These are phyloP conservation scores for Penicillium samsonianum DNA, from an alignment of 495 filamentous ascomycete species.

Conservation along the genomic window DNA sequence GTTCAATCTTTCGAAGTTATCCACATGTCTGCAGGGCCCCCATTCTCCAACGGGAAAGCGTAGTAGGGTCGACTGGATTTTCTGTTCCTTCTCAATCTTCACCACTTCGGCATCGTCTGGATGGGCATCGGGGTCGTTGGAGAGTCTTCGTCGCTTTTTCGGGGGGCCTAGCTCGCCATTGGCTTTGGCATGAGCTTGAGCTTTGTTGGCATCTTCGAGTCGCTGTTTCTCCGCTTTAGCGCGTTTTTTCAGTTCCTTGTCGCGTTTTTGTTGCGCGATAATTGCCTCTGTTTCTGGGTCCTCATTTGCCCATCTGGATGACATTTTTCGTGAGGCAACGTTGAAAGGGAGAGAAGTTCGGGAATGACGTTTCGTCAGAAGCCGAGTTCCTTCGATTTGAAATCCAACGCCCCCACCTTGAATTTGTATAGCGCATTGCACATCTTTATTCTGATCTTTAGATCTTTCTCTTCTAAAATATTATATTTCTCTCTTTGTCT, in stretches of 20 bases:
- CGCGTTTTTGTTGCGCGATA: conserved; percentile 71
- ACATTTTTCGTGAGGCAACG: conserved; percentile 51
- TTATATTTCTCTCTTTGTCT: conserved; percentile 6
- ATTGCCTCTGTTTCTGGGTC: conserved; percentile 68
- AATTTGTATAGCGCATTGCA: background rate
- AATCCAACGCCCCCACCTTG: conserved; percentile 42
- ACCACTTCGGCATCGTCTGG: conserved; percentile 33
- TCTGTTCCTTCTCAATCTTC: conserved; percentile 25
- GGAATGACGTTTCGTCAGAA: conserved; percentile 37
- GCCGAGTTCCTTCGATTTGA: conserved; percentile 36
- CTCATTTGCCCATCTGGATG: conserved; percentile 85
- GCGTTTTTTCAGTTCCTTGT: conserved; percentile 88
- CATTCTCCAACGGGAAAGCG: conserved; percentile 71
- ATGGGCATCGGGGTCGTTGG: conserved; percentile 40
- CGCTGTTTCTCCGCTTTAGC: conserved; percentile 83
- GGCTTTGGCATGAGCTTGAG: conserved; percentile 23
- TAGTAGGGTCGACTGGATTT: conserved; percentile 52
- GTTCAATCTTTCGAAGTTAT: conserved; percentile 89
- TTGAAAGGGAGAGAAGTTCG: conserved; percentile 3
- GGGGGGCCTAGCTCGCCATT: conserved; percentile 37
- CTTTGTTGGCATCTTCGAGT: conserved; percentile 57
- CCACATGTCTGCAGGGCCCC: conserved; percentile 75
- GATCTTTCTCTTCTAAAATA: background rate
- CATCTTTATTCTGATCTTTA: background rate
- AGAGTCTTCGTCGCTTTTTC: conserved; percentile 49